Base-by-base conservation (phyloP, 768 basidiomycete species). In the Crepidotus variabilis region DNA sequence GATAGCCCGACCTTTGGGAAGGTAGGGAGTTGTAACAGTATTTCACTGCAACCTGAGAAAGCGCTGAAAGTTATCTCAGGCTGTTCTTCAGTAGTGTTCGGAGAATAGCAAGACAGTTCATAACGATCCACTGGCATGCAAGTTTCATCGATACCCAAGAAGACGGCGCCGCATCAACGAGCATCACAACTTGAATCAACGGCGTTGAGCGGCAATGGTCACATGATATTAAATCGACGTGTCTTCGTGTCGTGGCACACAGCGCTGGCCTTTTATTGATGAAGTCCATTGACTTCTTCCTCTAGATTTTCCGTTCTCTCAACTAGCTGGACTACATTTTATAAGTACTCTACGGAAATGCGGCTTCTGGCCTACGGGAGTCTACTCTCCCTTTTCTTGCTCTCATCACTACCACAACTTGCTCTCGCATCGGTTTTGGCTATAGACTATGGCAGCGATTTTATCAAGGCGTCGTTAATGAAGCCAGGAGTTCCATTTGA, bases 361-460 rank as follows among this genome's bases (percentile, higher is more conserved):
- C 48, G 55, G 55, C 48, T 55, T 47, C 55, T 55, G 23, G 18
- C 35, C 20, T 55, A 43, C 32, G 14, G 48, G 47, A 45, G 47
- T 55, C 28, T 43, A 24, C 28, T 55, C 20, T 55, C 34, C 28
- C 28, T 55, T 18, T 50, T 55, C 48, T 55, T 50, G 11, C 39
- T 55, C 35, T 32, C 70, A 16, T 64, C 70, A 33, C 58, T 79
- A 20, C 76, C 81, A 33, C 70, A 75, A 47, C 67, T 75, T 45
- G 73, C 77, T n/a, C 71, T 82, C 43, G 90, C 87, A 20, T 85
- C 94, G 2, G 82, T 98, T 11, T 83, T 99, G 49, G 95, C 95
- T 18, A 92, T 99, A 66, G 97, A 99, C 84, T 98, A 97, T 82
- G 97, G 97, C 68, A 84, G 92, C 16, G 97, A 98, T 74, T 95